Percentiles rank a stretch among this genome's conserved stretches.
phyloP scores from a whole-genome alignment of 2,329 filamentous ascomycete genomes.

The Trichophyton benhamiae region DNA sequence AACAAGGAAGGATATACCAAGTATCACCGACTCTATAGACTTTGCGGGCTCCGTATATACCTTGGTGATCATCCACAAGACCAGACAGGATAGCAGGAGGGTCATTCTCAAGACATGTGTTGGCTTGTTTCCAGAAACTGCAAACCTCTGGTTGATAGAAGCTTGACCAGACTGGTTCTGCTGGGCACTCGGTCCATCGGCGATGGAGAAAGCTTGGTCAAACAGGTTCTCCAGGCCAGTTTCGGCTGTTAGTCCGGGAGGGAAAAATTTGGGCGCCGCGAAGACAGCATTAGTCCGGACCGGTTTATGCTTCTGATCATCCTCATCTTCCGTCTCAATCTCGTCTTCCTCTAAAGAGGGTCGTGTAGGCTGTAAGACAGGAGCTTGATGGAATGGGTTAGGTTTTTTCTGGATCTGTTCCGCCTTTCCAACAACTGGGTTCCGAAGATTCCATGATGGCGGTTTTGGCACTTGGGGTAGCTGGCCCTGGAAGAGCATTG shows the following conservation, averaged over 20 bases:
- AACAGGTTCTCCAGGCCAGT: slow-evolving; percentile 38
- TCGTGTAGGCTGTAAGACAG: slow-evolving; percentile 16
- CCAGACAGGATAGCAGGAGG: slow-evolving; percentile 17
- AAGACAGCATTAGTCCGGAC: slow-evolving; percentile 21
- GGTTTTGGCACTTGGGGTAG: slow-evolving; percentile 31
- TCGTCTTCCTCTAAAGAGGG: background rate
- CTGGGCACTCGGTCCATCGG: slow-evolving; percentile 22
- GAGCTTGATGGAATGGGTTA: slow-evolving; percentile 28
- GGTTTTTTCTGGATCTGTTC: slow-evolving; percentile 22
- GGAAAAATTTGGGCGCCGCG: slow-evolving; percentile 36
- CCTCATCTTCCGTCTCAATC: slow-evolving; percentile 4
- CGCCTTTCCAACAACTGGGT: slow-evolving; percentile 16
- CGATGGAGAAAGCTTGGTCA: slow-evolving; percentile 33
- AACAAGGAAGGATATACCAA: slow-evolving; percentile 29
- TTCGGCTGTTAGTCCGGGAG: slow-evolving; percentile 26
- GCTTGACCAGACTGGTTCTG: slow-evolving; percentile 11
- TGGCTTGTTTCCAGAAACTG: background rate
- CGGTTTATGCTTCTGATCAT: slow-evolving; percentile 13
- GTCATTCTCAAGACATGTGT: slow-evolving; percentile 10
- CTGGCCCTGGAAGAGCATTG: slow-evolving; percentile 34
- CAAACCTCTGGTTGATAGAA: background rate
- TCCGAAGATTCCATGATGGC: slow-evolving; percentile 31
- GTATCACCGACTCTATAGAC: slow-evolving; percentile 27
- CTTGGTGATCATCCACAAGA: slow-evolving; percentile 25
- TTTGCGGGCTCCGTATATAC: slow-evolving; percentile 25